These are phyloP conservation scores for Candida qinlingensis DNA, from an alignment of 805 yeast species.

Conservation along the genomic window DNA sequence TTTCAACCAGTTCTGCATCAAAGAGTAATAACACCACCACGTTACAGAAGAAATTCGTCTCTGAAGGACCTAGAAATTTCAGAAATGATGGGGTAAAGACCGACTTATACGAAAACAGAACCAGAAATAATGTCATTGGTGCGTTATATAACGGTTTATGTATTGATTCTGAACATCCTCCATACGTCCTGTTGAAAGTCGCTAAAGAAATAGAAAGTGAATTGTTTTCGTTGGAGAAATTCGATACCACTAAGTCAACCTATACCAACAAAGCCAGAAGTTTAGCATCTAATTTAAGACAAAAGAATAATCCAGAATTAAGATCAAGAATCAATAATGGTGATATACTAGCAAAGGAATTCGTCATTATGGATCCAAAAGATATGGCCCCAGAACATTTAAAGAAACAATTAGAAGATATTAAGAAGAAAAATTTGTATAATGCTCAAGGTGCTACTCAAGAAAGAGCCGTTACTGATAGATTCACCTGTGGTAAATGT, in stretches of 20 bases:
- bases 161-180: conserved; percentile 60
- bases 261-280: conserved; percentile 85
- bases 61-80: conserved; percentile 65
- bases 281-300: conserved; percentile 79
- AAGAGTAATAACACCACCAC: conserved; percentile 5
- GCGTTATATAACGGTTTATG: conserved; percentile 90
- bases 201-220: conserved; percentile 71
- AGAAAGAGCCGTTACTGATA: conserved; percentile 91
- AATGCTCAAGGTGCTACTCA: conserved; percentile 98
- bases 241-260: conserved; percentile 43
- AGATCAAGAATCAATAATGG: conserved; percentile 63
- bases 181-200: conserved; percentile 54
- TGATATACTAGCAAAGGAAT: conserved; percentile 57
- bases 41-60: conserved; percentile 34
- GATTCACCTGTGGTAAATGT: conserved; percentile 97
- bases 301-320: conserved; percentile 83
- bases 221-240: conserved; percentile 56
- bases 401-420: conserved; percentile 76
- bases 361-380: conserved; percentile 81
- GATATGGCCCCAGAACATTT: conserved; percentile 94
- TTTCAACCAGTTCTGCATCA: conserved; percentile 16
- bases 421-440: conserved; percentile 83
- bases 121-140: conserved; percentile 78
- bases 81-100: conserved; percentile 76
- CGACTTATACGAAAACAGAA: conserved; percentile 62